Base-by-base conservation (phyloP, 371 early-diverging fungal genomes). In the Blakeslea trispora region DNA sequence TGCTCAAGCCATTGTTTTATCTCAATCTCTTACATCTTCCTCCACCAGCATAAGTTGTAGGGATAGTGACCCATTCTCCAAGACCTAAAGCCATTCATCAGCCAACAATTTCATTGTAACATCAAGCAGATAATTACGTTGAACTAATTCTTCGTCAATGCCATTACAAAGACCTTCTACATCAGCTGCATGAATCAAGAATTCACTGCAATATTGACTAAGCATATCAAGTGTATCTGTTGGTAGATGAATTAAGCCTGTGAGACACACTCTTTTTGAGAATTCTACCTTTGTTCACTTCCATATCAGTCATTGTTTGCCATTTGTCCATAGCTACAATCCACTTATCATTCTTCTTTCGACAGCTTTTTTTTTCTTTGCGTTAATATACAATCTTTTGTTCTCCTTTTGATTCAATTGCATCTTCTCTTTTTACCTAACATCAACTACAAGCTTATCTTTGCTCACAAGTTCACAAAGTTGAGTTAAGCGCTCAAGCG, bases 11-110 rank as follows among this genome's bases (percentile, higher is more conserved):
- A 11, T 4, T 3, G 28, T 32, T 43, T 15, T 35, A 21, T 19
- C 15, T 21, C n/a, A n/a, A n/a, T 48, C 18, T 39, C 78, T 68
- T 74, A 87, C 88, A 73, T 64, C 85, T 80, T 37, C 90, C 97
- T 11, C 98, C 97, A 46, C 98, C 98, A 3, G 98, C 98, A 75
- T 98, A 97, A 0, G 96, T 95, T 23, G 91, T 90, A 10, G 98
- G 96, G 55, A 98, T 89, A 1, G 81, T 79, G 14, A 86, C 83
- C 96, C 96, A 95, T 67, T 87, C 82, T 9, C 92, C 97, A 11
- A 93, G 71, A 10, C 74, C 79, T 81, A 66, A 21, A 39, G 18
- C n/a, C 13, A 45, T 45, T 18, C 6, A 34, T n/a, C n/a, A n/a
- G n/a, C n/a, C n/a, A n/a, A n/a, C n/a, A 39, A 41, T 37, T 40